Evolutionary conservation across 2,329 filamentous ascomycete genomes (phyloP), one percentile per base, ranked within the genome.

Genomic region (Exophiala spinifera): DNA sequence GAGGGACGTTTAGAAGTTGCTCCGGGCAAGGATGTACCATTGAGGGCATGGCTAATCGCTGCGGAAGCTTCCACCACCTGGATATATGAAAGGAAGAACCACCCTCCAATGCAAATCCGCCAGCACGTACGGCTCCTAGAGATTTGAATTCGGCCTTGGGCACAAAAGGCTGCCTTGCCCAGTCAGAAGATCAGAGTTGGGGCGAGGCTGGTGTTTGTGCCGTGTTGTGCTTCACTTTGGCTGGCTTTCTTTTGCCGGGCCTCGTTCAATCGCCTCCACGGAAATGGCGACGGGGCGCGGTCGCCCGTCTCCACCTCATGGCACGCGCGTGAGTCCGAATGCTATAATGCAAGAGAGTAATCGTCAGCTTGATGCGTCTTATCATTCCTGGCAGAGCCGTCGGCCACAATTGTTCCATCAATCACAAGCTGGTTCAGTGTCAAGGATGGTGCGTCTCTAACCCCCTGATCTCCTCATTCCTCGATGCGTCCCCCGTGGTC

Each of bases 61-160:
- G 14, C 25, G 42, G 19, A 48, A 48, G 13, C 34, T 23, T 21
- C 31, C n/a, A 34, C 39, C 28, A n/a, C 46, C 13, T n/a, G 39
- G 31, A 46, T 59, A 59, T 59, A 59, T 53, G 42, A 56, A 51
- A 21, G 34, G 34, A 33, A 13, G 43, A 23, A 19, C 19, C 28
- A 46, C 47, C 28, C 50, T 51, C 57, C 57, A 59, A 56, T 59
- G 40, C 45, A 15, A 31, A 46, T 33, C 19, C 49, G 57, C 53
- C 57, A 59, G 50, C 57, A 48, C 57, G 56, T 8, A 11, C 28
- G 28, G 28, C 8, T 31, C 28, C 8, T 43, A 42, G 36, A 44
- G n/a, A 59, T 59, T 59, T 56, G 40, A 46, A 59, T 59, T 43
- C 33, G 53, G 53, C 37, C 57, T 59, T 56, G 57, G 57, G 57